Percentiles rank a stretch among this genome's conserved stretches.
Evolutionary conservation across 768 basidiomycete species (phyloP).

Genomic region (Gymnopilus dilepis): DNA sequence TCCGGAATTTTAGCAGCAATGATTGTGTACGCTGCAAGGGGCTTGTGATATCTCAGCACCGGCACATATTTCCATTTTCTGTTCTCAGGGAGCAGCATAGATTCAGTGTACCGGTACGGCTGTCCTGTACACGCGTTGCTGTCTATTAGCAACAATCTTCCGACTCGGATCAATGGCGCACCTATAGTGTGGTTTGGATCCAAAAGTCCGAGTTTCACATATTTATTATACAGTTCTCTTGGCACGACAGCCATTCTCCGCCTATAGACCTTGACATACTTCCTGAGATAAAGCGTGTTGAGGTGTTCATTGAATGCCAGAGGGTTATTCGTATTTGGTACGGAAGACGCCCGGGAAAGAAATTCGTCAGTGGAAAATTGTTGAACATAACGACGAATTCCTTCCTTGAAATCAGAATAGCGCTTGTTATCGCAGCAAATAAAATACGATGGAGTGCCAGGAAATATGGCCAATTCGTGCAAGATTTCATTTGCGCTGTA

Average conservation of each 20-base stretch:
- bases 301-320: conserved; percentile 17
- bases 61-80: conserved; percentile 1
- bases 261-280: conserved; percentile 9
- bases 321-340: conserved; percentile 11
- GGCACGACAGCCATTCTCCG: background rate
- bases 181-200: conserved; percentile 5
- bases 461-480: conserved; percentile 5
- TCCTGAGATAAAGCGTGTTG: conserved; percentile 9
- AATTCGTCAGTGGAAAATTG: conserved; percentile 9
- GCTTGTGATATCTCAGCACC: background rate
- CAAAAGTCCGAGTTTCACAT: conserved; percentile 7
- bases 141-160: no score
- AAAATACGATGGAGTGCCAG: conserved; percentile 8
- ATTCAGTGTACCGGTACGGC: background rate
- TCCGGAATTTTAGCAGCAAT: conserved; percentile 9
- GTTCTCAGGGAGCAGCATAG: background rate
- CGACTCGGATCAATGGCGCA: background rate
- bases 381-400: conserved; percentile 7
- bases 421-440: conserved; percentile 10
- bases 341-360: background rate
- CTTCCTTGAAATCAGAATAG: background rate
- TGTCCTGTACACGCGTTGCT: no score
- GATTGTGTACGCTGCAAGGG: conserved; percentile 7
- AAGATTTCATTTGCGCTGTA: conserved; percentile 21
- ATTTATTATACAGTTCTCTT: background rate